phyloP scores from a whole-genome alignment of 2,329 filamentous ascomycete genomes.

The Apiospora phragmitis region DNA sequence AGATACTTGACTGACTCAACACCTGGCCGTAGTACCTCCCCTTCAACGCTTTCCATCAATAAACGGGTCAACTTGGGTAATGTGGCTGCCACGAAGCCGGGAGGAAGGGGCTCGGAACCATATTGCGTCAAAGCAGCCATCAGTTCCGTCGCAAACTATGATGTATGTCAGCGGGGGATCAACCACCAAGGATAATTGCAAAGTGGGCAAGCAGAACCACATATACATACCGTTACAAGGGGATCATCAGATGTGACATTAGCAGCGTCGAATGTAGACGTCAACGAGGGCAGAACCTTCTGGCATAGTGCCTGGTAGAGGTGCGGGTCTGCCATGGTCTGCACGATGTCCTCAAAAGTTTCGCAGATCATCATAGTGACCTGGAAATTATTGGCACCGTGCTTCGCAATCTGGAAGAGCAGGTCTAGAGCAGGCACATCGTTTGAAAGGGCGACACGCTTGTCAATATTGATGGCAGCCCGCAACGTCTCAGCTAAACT shows the following conservation, averaged over 20 bases:
- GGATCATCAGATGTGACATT: constrained; percentile 82
- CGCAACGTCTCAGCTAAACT: constrained; percentile 85
- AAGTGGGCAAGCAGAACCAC: not conserved
- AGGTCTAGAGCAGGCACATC: constrained; percentile 76
- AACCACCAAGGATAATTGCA: no score
- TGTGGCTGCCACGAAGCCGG: constrained; percentile 79
- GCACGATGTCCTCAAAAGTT: constrained; percentile 85
- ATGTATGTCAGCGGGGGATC: not conserved
- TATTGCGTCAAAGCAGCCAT: constrained; percentile 79
- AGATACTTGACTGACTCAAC: constrained; percentile 88
- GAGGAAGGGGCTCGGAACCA: constrained; percentile 80
- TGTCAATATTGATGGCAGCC: constrained; percentile 79
- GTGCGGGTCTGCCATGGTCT: constrained; percentile 64
- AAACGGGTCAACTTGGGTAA: constrained; percentile 86
- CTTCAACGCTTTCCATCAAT: constrained; percentile 81
- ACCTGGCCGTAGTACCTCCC: constrained; percentile 82
- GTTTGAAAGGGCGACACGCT: constrained; percentile 69
- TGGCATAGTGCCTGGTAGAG: constrained; percentile 77
- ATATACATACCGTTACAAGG: constrained; percentile 65
- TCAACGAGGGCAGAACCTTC: constrained; percentile 85
- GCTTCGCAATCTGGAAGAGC: constrained; percentile 85
- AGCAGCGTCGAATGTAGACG: constrained; percentile 85
- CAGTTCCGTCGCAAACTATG: constrained; percentile 76
- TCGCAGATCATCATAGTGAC: constrained; percentile 85
- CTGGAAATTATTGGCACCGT: constrained; percentile 88